Base-by-base conservation (phyloP, 2,329 filamentous ascomycete species). In the Tolypocladium tropicale region DNA sequence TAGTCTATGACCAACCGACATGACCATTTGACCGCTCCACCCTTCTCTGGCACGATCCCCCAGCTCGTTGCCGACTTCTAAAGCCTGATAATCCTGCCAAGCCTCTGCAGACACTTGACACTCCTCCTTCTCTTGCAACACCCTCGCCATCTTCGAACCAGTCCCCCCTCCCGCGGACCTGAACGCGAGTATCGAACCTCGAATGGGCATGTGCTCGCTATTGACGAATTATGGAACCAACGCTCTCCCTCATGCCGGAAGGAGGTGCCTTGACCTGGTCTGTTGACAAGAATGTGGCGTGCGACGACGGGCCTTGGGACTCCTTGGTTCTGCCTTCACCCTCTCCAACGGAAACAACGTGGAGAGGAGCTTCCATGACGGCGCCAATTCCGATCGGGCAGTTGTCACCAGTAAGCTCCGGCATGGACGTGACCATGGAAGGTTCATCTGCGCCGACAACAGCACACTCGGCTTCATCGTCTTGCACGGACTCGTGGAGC, bases 391-490 rank as follows among this genome's bases (percentile, higher is more conserved):
- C 73, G 37, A 72, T 72, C 14, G 76, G 77, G 48, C 79, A 80
- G 61, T 66, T 81, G 56, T 82, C 80, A 39, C 79, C 79, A 43
- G 72, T 78, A 61, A 82, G 79, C 67, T 76, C 76, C 57, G 75
- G 72, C 58, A 72, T 78, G 65, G 76, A 80, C 46, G 67, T 73
- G 37, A 60, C 62, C 49, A 60, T 73, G 50, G 69, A 73, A 33
- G 68, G 67, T n/a, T 73, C 73, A 21, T 65, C 70, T 30, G 69
- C 73, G 11, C 72, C 75, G 30, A 70, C 72, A 49, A 72, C 76
- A 67, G 66, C 73, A 28, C 72, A 74, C 59, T 78, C 78, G 34
- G 72, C 73, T 3, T 71, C 76, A 3, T 78, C 77, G 16, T 77
- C 77, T 23, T 74, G 72, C 57, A 67, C 72, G 28, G 74, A 75